Conservation (phyloP, 225 moss, liverwort and hornwort species). For the Ulota crispa region DNA sequence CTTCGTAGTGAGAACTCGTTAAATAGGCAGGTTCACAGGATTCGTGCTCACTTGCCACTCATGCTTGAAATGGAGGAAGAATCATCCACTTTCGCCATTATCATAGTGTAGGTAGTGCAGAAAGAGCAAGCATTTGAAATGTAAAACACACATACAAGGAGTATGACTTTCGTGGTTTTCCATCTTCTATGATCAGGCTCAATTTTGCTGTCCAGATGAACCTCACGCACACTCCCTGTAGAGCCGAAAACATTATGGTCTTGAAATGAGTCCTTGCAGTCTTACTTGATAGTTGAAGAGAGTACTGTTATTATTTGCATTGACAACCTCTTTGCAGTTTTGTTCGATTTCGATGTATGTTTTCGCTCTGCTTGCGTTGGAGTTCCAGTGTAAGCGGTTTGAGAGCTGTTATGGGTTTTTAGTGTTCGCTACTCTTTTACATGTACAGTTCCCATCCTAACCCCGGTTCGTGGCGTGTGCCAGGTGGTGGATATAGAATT, state of each 20-base stretch:
- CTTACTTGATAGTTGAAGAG: neutral
- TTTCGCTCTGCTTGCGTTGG: neutral
- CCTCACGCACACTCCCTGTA: neutral
- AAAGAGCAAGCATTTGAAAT: conserved; percentile 46
- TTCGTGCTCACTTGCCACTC: conserved; percentile 52
- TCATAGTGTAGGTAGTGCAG: conserved; percentile 49
- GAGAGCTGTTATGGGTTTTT: neutral
- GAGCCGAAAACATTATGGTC: neutral
- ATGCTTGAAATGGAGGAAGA: conserved; percentile 40
- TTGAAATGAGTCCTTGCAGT: neutral
- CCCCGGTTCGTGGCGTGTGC: conserved; percentile 1
- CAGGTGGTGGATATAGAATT: neutral
- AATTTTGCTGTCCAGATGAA: conserved; percentile 2
- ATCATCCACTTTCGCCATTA: conserved; percentile 30
- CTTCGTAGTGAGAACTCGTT: neutral
- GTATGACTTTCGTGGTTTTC: conserved; percentile 35
- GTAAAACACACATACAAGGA: conserved; percentile 27
- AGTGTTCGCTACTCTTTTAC: neutral
- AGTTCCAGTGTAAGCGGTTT: neutral
- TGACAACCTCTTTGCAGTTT: neutral
- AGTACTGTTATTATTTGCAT: neutral
- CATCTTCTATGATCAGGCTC: conserved; percentile 20
- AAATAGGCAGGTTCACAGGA: conserved; percentile 13
- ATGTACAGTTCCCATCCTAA: neutral
- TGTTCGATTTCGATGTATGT: neutral